phyloP scores from a whole-genome alignment of 106 monocot genomes.

The Dendrobium catenatum region DNA sequence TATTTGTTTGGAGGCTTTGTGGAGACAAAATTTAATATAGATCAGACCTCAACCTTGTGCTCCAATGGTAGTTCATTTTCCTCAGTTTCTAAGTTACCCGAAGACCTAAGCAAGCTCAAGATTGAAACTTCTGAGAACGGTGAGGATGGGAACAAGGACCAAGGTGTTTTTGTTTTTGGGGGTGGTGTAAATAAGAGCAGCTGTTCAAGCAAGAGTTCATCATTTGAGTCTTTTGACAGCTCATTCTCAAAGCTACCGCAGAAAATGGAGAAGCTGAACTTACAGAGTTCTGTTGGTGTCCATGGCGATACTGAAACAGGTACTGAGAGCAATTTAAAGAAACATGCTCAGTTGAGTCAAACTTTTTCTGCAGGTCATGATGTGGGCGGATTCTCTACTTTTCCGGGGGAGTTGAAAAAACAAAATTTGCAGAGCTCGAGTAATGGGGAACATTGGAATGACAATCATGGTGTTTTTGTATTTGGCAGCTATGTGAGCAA shows the following conservation, averaged over 20 bases:
- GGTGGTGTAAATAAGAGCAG: neutral
- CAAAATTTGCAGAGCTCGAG: conserved; percentile 19
- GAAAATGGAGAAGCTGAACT: too few relatives aligned
- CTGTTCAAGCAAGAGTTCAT: neutral
- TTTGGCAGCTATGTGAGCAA: conserved; percentile 4
- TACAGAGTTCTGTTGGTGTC: neutral
- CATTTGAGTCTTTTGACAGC: neutral
- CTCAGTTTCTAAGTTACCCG: conserved; percentile 2
- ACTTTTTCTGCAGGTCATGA: neutral
- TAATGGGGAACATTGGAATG: neutral
- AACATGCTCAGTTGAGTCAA: conserved; percentile 6
- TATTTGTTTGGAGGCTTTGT: too few relatives aligned
- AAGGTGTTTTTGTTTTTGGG: conserved; percentile 10
- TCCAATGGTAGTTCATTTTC: neutral
- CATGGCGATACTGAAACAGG: neutral
- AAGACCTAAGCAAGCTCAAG: neutral
- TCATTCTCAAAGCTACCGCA: neutral
- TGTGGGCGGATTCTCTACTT: conserved; percentile 7
- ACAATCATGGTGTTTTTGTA: conserved; percentile 7
- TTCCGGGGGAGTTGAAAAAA: conserved; percentile 37
- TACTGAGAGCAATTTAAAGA: conserved; percentile 5
- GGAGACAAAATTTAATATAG: too few relatives aligned
- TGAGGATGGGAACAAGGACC: conserved; percentile 3
- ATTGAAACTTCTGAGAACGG: neutral
- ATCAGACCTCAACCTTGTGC: neutral